Evolutionary conservation across 257 asterid species (phyloP), one percentile per base, ranked within the genome.

Genomic region (Linderniella brevidens): DNA sequence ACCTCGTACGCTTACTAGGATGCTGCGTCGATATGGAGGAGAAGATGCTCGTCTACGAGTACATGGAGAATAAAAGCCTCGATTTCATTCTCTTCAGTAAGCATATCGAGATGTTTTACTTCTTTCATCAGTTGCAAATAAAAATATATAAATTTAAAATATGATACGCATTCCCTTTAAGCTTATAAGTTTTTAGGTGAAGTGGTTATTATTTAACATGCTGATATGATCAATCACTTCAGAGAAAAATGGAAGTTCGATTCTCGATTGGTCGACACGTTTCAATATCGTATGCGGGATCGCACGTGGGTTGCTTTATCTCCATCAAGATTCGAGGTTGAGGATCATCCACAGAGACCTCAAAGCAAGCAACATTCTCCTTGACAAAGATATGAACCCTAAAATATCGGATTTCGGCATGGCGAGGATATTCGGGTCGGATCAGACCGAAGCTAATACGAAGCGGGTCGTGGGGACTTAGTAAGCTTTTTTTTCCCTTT

Each of bases 351-450:
- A 71, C 16, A 60, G 78, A 56, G 78, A 71, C 57, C 75, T 71
- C 52, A 71, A 71, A 51, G 75, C 75, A 8, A 71, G 78, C 55
- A 71, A 71, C 53, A 61, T 71, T 60, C 69, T 71, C 32, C 66
- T 71, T 0, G 78, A 64, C 40, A 67, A 54, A 20, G 72, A 67
- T 8, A 67, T 67, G 78, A 61, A 65, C 48, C 75, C 78, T 0
- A 71, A 71, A 54, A 71, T 71, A 60, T 71, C 78, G 13, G 78
- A 71, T 52, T 71, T 71, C 49, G 78, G 78, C 61, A 71, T 71
- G 78, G 78, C 78, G 36, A 67, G 78, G 51, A 64, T 71, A 8
- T 71, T 71, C 19, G 74, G 75, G 17, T 66, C 68, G 5, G 78
- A 71, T 38, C 74, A 71, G 53, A 71, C 71, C 0, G 75, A 71